Evolutionary conservation across 768 basidiomycete species (phyloP).

Genomic region (Tricholoma saponaceum): DNA sequence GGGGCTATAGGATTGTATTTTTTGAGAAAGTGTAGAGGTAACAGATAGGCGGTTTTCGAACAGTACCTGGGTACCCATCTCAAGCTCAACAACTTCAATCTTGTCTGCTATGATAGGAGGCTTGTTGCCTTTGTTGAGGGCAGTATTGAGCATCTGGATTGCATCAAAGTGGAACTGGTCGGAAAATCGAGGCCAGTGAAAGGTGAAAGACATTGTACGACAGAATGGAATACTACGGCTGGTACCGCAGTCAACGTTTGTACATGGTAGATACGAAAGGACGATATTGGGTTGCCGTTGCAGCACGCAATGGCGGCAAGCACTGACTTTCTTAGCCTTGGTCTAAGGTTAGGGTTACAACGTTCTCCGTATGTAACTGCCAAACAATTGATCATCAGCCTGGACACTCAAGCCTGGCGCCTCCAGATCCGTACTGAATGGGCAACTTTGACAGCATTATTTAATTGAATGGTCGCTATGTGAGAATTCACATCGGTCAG

Average conservation of each 20-base stretch:
- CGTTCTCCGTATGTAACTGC: too few relatives aligned
- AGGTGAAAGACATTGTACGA: slow-evolving; percentile 74
- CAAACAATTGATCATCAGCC: too few relatives aligned
- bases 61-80: slow-evolving; percentile 95
- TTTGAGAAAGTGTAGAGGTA: slow-evolving; percentile 3
- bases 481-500: not conserved
- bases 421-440: not conserved
- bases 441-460: too few relatives aligned
- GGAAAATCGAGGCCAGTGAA: slow-evolving; percentile 96
- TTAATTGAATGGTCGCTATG: not conserved
- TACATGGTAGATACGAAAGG: not conserved
- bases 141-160: slow-evolving; percentile 94
- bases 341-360: slow-evolving; percentile 18
- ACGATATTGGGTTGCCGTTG: too few relatives aligned
- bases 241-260: not conserved
- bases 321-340: too few relatives aligned
- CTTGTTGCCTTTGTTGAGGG: slow-evolving; percentile 95
- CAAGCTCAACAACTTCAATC: slow-evolving; percentile 97
- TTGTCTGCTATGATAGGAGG: slow-evolving; percentile 96
- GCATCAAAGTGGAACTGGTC: slow-evolving; percentile 97
- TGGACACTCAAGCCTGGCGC: too few relatives aligned
- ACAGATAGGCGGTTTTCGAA: not conserved
- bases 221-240: slow-evolving; percentile 1
- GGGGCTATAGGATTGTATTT: slow-evolving; percentile 54
- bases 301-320: not conserved